Percentiles rank a stretch among this genome's conserved stretches.
These are phyloP conservation scores for Penicillium sp. DNA, from an alignment of 2,329 filamentous ascomycete genomes.

Conservation along the genomic window DNA sequence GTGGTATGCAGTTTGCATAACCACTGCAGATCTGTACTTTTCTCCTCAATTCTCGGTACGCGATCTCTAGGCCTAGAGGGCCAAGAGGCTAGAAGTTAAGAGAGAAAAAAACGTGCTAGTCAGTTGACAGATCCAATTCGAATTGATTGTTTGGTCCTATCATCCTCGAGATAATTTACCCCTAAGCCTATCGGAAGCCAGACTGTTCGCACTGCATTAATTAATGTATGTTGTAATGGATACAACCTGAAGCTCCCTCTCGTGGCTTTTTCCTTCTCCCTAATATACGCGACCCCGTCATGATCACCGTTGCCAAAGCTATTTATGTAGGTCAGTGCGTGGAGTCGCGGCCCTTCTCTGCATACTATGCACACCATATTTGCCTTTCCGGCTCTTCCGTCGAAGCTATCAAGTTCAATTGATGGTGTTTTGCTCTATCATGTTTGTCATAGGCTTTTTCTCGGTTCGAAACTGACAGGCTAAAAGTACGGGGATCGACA, in stretches of 20 bases:
- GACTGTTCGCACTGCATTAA: background rate
- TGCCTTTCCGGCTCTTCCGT: slow-evolving; percentile 14
- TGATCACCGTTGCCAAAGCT: slow-evolving; percentile 21
- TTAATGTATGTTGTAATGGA: background rate
- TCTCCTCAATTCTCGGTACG: background rate
- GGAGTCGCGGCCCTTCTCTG: slow-evolving; percentile 15
- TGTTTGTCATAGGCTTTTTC: background rate
- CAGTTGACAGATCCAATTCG: slow-evolving; percentile 21
- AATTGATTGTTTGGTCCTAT: background rate
- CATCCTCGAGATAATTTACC: background rate
- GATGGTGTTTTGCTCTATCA: background rate
- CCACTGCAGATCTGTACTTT: slow-evolving; percentile 8
- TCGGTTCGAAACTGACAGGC: slow-evolving; percentile 8
- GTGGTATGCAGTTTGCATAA: slow-evolving; percentile 6
- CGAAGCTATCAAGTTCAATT: slow-evolving; percentile 17
- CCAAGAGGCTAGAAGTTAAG: background rate
- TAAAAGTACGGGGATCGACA: slow-evolving; percentile 1
- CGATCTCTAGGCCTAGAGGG: background rate
- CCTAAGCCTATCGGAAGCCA: slow-evolving; percentile 7
- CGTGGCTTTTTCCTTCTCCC: background rate
- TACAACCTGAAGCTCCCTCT: background rate
- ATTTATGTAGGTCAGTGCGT: slow-evolving; percentile 23
- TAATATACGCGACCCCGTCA: slow-evolving; percentile 18
- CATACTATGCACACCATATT: slow-evolving; percentile 26
- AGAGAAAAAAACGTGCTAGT: slow-evolving; percentile 2